phyloP scores from a whole-genome alignment of 148 eudicot genomes.

The Rhododendron simsii region DNA sequence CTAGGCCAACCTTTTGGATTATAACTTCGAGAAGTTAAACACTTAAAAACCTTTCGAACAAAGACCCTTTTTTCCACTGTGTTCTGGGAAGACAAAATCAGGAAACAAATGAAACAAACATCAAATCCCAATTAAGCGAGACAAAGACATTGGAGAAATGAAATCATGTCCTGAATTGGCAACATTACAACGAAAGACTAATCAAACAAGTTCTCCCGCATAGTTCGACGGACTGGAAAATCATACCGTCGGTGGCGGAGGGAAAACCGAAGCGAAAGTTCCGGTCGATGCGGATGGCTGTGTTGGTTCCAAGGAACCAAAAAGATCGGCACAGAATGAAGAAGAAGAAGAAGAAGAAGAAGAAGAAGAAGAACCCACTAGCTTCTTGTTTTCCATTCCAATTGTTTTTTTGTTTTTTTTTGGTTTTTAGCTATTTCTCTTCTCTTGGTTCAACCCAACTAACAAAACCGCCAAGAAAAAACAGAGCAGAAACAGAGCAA shows the following conservation, averaged over 20 bases:
- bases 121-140: not conserved
- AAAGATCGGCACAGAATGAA: slow-evolving; percentile 21
- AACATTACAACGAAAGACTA: not conserved
- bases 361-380: slow-evolving; percentile 7
- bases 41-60: not conserved
- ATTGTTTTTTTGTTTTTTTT: too few relatives aligned
- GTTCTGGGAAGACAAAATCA: not conserved
- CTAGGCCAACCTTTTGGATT: not conserved
- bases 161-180: not conserved
- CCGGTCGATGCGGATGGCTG: slow-evolving; percentile 7
- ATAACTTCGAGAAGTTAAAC: not conserved
- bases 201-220: not conserved
- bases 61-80: not conserved
- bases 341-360: not conserved
- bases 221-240: not conserved
- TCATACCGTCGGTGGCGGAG: slow-evolving; percentile 19
- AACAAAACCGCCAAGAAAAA: not conserved
- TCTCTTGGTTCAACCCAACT: not conserved
- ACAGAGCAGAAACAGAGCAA: not conserved
- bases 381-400: slow-evolving; percentile 15
- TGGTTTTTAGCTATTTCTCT: not conserved
- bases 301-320: slow-evolving; percentile 13
- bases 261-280: slow-evolving; percentile 20
- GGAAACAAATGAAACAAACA: not conserved
- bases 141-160: not conserved